Conservation (phyloP, 2,329 filamentous ascomycete genomes). For the Atkinsonella hypoxylon region DNA sequence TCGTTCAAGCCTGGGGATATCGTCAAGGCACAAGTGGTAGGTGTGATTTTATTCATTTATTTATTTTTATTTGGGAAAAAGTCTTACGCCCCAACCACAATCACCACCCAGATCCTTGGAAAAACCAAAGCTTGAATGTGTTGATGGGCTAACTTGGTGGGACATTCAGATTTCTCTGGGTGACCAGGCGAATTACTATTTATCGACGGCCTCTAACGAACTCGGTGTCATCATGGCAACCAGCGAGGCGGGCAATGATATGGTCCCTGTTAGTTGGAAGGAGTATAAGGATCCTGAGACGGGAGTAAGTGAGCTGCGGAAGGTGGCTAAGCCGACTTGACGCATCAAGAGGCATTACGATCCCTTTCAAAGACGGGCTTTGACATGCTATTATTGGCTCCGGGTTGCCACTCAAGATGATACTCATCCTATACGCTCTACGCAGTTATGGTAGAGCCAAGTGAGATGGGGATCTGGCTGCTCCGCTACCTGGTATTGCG, state of each 20-base stretch:
- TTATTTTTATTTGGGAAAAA: no score
- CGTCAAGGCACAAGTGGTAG: slow-evolving; percentile 70
- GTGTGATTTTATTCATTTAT: slow-evolving; percentile 16
- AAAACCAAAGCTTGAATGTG: neutral
- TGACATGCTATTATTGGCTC: no score
- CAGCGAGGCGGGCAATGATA: slow-evolving; percentile 76
- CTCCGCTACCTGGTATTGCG: no score
- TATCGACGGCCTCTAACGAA: slow-evolving; percentile 85
- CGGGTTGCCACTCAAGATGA: no score
- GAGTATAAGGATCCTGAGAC: slow-evolving; percentile 81
- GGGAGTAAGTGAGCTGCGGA: slow-evolving; percentile 64
- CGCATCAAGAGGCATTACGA: neutral
- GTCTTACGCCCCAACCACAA: no score
- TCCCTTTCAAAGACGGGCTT: no score
- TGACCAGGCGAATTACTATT: slow-evolving; percentile 89
- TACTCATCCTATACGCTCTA: no score
- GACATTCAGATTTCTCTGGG: slow-evolving; percentile 63
- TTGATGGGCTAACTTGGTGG: neutral
- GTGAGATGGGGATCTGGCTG: no score
- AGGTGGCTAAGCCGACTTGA: slow-evolving; percentile 90
- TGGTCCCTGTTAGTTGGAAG: slow-evolving; percentile 92
- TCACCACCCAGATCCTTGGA: neutral
- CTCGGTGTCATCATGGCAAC: slow-evolving; percentile 87
- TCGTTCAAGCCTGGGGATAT: slow-evolving; percentile 89
- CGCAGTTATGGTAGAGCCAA: no score